Conservation (phyloP, 192 early-diverging fungal genomes). For the Spizellomyces sp. region DNA sequence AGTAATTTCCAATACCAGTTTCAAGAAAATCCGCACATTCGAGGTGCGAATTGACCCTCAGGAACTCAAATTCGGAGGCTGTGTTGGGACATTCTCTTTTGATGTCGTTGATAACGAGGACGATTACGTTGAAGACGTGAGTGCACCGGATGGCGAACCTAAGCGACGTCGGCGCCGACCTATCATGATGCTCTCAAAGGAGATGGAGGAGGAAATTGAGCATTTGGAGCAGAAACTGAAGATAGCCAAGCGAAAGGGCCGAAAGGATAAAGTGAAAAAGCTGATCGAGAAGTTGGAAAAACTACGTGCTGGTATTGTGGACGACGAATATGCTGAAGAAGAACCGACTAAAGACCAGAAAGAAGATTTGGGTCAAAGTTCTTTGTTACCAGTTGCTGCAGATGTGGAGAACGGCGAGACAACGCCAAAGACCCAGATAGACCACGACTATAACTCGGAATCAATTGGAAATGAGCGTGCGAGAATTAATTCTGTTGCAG, state of each 20-base stretch:
- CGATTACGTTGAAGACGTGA: constrained; percentile 40
- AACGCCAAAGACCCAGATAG: no score
- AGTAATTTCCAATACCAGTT: constrained; percentile 80
- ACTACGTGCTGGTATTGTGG: constrained; percentile 54
- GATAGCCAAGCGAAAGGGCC: constrained; percentile 89
- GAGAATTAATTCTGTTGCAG: background rate
- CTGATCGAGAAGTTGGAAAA: constrained; percentile 74
- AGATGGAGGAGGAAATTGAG: constrained; percentile 95
- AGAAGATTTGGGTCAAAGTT: background rate
- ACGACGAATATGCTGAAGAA: constrained; percentile 40
- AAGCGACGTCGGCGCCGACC: constrained; percentile 33
- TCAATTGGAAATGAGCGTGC: background rate
- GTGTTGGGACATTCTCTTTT: constrained; percentile 65
- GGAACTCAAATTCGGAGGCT: constrained; percentile 65
- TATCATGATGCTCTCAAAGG: constrained; percentile 53
- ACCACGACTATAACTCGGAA: no score
- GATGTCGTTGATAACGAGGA: constrained; percentile 59
- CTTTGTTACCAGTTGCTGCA: background rate
- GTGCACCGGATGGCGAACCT: constrained; percentile 6
- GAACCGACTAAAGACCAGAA: background rate
- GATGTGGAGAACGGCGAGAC: background rate
- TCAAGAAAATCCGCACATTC: constrained; percentile 73
- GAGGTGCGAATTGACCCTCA: constrained; percentile 75
- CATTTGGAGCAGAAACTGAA: constrained; percentile 96
- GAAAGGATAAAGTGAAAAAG: constrained; percentile 84